A percentile compares a stretch with the other conserved stretches of the same genome.
Conservation (phyloP, 305 asterid species). For the Euphrasia arctica region DNA sequence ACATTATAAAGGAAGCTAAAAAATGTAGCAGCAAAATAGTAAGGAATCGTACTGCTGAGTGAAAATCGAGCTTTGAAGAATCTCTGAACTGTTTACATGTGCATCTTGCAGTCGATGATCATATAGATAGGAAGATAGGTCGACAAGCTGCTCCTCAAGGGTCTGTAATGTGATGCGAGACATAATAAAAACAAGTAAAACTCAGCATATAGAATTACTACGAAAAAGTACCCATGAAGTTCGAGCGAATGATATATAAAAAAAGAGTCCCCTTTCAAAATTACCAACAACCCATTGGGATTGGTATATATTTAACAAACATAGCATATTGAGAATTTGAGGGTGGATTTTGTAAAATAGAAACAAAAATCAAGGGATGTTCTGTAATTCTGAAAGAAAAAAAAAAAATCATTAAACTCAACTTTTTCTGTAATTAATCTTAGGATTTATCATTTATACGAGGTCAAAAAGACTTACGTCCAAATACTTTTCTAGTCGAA, state of each 20-base stretch:
- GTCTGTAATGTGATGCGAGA: conserved; percentile 38
- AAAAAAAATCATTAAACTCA: neutral
- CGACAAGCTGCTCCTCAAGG: conserved; percentile 96
- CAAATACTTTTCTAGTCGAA: conserved; percentile 76
- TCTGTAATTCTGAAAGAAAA: neutral
- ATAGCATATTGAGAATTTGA: neutral
- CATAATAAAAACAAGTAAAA: neutral
- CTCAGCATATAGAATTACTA: neutral
- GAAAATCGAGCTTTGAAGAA: conserved; percentile 85
- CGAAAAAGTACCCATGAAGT: neutral
- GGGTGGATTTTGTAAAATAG: neutral
- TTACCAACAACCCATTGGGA: neutral
- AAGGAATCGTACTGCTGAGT: conserved; percentile 78
- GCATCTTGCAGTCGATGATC: conserved; percentile 90
- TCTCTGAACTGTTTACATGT: conserved; percentile 71
- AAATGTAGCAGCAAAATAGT: conserved; percentile 3
- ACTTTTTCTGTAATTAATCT: neutral
- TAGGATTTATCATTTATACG: neutral
- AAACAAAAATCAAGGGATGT: neutral
- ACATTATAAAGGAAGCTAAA: neutral
- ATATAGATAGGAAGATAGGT: conserved; percentile 72
- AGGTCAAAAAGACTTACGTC: conserved; percentile 49
- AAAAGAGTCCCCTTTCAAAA: neutral
- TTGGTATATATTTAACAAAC: neutral
- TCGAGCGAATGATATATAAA: neutral